Evolutionary conservation across 192 early-diverging fungal genomes (phyloP).

Genomic region (Umbelopsis sp.): DNA sequence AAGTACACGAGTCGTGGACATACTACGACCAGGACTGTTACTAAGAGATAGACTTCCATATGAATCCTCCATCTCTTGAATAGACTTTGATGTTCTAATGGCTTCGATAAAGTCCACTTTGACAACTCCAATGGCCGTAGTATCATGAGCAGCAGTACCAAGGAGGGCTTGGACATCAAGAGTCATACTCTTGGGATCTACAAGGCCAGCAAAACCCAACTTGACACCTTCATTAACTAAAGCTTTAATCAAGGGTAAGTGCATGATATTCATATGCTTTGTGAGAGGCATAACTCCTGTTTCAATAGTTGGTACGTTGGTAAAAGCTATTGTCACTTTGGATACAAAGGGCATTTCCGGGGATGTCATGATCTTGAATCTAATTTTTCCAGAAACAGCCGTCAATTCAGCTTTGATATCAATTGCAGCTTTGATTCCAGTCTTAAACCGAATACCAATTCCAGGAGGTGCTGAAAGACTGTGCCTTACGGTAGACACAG

Average conservation of each 20-base stretch:
- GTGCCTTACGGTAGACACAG: neutral
- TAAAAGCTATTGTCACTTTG: constrained; percentile 28
- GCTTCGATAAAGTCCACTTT: constrained; percentile 34
- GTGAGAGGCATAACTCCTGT: constrained; percentile 33
- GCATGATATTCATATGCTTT: constrained; percentile 36
- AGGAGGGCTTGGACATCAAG: constrained; percentile 24
- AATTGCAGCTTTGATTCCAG: constrained; percentile 19
- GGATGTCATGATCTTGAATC: constrained; percentile 33
- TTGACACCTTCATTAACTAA: constrained; percentile 28
- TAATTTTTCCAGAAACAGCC: constrained; percentile 26
- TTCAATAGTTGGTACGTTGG: constrained; percentile 25
- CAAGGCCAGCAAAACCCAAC: constrained; percentile 19
- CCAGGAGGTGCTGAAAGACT: constrained; percentile 18
- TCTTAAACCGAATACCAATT: constrained; percentile 26
- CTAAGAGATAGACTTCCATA: constrained; percentile 27
- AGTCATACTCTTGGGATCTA: constrained; percentile 35
- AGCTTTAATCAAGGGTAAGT: constrained; percentile 25
- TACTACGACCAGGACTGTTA: constrained; percentile 19
- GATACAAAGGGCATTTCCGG: constrained; percentile 32
- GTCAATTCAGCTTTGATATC: constrained; percentile 28
- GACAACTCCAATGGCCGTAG: constrained; percentile 28
- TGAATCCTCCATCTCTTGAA: constrained; percentile 30
- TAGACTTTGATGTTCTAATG: neutral
- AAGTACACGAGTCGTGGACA: constrained; percentile 28
- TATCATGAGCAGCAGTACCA: constrained; percentile 10